phyloP scores from a whole-genome alignment of 768 basidiomycete genomes.

The Thelephora aurantiotincta region DNA sequence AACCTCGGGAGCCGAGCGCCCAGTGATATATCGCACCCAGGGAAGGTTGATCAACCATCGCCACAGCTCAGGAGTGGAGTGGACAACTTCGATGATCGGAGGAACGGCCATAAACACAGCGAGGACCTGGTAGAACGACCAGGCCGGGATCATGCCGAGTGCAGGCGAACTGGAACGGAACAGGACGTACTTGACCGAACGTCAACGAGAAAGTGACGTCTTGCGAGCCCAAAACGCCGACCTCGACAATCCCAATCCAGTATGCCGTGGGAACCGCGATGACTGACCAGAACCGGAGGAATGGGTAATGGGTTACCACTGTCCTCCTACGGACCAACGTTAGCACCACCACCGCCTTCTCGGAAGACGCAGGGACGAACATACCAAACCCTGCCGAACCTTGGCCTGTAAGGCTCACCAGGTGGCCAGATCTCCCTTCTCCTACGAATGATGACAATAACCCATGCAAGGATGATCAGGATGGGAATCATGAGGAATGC shows the following conservation, averaged over 20 bases:
- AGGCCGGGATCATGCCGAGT: no score
- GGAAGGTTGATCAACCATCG: background rate
- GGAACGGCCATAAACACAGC: slow-evolving; percentile 3
- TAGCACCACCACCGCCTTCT: background rate
- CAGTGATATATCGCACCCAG: background rate
- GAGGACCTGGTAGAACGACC: background rate
- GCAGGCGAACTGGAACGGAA: background rate
- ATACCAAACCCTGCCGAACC: background rate
- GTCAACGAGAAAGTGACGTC: background rate
- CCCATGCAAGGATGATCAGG: background rate
- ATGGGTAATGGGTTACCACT: background rate
- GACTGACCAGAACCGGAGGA: slow-evolving; percentile 1
- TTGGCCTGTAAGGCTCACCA: background rate
- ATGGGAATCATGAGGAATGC: background rate
- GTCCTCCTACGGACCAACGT: background rate
- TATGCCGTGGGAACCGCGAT: background rate
- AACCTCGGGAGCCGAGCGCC: background rate
- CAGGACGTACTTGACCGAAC: slow-evolving; percentile 1
- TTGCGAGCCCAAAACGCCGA: background rate
- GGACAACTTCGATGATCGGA: background rate
- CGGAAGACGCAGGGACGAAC: background rate
- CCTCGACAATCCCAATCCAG: background rate
- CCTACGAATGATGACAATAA: background rate
- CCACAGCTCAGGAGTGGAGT: background rate
- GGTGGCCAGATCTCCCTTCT: slow-evolving; percentile 1